Conservation (phyloP, 2,329 filamentous ascomycete species). For the Verticillium alfalfae region DNA sequence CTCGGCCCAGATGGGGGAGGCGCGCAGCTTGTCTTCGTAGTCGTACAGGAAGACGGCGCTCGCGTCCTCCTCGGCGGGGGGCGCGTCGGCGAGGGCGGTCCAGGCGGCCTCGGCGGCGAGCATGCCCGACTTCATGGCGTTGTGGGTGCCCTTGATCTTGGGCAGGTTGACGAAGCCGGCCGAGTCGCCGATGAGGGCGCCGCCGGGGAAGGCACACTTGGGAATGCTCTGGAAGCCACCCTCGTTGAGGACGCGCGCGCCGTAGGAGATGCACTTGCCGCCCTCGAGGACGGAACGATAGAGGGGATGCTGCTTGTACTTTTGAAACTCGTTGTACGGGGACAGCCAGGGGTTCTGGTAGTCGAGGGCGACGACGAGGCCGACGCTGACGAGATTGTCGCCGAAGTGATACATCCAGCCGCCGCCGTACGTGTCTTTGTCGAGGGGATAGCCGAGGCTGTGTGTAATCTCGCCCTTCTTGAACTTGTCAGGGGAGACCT, state of each 20-base stretch:
- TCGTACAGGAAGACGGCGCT: conserved; percentile 86
- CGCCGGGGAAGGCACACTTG: conserved; percentile 92
- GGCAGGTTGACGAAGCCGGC: conserved; percentile 96
- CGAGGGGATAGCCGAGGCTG: conserved; percentile 87
- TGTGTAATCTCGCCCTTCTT: conserved; percentile 79
- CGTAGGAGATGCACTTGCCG: conserved; percentile 96
- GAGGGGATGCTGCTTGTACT: conserved; percentile 95
- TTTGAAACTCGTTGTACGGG: conserved; percentile 94
- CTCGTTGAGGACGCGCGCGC: conserved; percentile 84
- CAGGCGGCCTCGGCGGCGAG: conserved; percentile 88
- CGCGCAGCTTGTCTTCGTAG: conserved; percentile 84
- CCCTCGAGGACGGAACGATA: conserved; percentile 85
- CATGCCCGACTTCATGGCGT: conserved; percentile 97
- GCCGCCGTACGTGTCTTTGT: conserved; percentile 86
- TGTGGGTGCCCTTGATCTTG: conserved; percentile 98
- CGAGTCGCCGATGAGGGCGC: conserved; percentile 91
- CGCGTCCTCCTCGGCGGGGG: conserved; percentile 27
- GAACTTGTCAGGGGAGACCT: conserved; percentile 90
- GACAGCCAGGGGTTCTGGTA: conserved; percentile 96
- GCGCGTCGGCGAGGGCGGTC: conserved; percentile 52
- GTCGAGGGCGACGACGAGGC: conserved; percentile 87
- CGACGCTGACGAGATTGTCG: conserved; percentile 90
- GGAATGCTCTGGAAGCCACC: conserved; percentile 97
- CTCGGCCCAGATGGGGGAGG: conserved; percentile 88
- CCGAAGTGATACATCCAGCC: conserved; percentile 99